A percentile compares a stretch with the other conserved stretches of the same genome.
Evolutionary conservation across 495 filamentous ascomycete species (phyloP).

Genomic region (Hyaloscypha bicolor): DNA sequence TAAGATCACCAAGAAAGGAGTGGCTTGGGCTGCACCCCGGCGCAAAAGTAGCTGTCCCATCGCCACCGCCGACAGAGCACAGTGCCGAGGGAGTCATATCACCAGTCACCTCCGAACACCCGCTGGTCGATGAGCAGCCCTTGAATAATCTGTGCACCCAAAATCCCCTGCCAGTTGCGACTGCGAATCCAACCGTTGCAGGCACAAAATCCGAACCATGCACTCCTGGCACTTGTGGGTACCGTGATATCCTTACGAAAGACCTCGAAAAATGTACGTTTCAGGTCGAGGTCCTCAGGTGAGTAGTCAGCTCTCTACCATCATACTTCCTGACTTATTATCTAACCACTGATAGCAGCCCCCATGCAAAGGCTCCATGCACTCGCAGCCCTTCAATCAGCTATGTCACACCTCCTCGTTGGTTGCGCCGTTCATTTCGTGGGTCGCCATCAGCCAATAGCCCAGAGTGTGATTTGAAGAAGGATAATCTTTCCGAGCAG

Average conservation of each 20-base stretch:
- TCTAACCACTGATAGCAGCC: too few relatives aligned
- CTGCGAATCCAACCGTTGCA: neutral
- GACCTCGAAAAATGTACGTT: conserved; percentile 42
- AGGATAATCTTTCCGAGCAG: neutral
- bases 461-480: neutral
- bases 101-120: neutral
- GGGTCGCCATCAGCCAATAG: neutral
- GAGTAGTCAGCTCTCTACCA: conserved; percentile 1
- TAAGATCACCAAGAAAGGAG: neutral
- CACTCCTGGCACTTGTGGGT: neutral
- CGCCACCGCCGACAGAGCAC: neutral
- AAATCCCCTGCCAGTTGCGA: neutral
- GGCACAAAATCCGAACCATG: neutral
- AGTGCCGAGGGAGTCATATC: neutral
- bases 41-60: neutral
- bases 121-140: neutral
- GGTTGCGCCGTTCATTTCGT: neutral
- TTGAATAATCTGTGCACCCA: neutral
- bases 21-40: neutral
- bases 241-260: conserved; percentile 42
- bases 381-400: neutral
- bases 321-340: too few relatives aligned
- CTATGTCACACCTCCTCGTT: neutral
- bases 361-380: neutral
- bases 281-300: conserved; percentile 46